A percentile compares a stretch with the other conserved stretches of the same genome.
These are phyloP conservation scores for Selenicereus undatus DNA, from an alignment of 148 eudicot genomes.

Conservation along the genomic window DNA sequence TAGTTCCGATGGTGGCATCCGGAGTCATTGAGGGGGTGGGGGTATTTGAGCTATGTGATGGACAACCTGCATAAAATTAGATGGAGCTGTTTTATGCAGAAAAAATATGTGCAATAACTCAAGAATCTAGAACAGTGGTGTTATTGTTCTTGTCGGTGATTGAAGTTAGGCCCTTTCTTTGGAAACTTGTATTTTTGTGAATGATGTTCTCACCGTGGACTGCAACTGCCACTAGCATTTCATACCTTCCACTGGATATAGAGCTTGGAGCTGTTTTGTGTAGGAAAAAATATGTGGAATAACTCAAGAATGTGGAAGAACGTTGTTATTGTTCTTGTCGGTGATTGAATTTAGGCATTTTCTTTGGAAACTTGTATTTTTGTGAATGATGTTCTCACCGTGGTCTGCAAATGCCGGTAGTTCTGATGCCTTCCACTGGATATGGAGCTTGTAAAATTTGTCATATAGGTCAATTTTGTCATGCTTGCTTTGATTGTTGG, in stretches of 20 bases:
- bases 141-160: too few relatives aligned
- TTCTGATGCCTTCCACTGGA: not conserved
- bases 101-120: too few relatives aligned
- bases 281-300: not conserved
- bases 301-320: too few relatives aligned
- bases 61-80: too few relatives aligned
- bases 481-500: slow-evolving; percentile 1
- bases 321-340: not conserved
- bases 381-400: not conserved
- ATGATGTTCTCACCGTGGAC: not conserved
- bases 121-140: not conserved
- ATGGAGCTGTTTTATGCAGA: too few relatives aligned
- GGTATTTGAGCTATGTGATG: too few relatives aligned
- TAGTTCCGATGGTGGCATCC: too few relatives aligned
- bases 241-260: not conserved
- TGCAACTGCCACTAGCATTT: not conserved
- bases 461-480: not conserved
- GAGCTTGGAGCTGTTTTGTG: not conserved
- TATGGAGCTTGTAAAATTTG: not conserved
- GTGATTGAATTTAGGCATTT: not conserved
- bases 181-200: not conserved
- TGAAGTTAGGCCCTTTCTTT: not conserved
- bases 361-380: not conserved
- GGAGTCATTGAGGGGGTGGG: too few relatives aligned
- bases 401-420: not conserved